phyloP scores from a whole-genome alignment of 2,329 filamentous ascomycete species.

The Cladosporium sp. region DNA sequence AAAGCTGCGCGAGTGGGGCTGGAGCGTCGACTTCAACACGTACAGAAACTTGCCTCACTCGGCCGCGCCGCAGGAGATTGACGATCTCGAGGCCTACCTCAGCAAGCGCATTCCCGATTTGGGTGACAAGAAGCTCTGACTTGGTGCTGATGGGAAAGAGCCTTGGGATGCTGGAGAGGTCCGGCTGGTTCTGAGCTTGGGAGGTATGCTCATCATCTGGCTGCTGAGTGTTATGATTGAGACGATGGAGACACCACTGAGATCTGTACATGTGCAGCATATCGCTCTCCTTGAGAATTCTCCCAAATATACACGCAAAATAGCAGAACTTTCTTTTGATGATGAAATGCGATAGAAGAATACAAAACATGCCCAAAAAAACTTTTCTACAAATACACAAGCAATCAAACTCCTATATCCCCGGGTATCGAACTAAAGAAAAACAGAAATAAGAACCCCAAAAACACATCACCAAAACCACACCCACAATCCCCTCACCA shows the following conservation, averaged over 20 bases:
- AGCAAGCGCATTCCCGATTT: slow-evolving; percentile 49
- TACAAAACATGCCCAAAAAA: too few relatives aligned
- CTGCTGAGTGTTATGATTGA: slow-evolving; percentile 22
- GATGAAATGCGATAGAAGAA: too few relatives aligned
- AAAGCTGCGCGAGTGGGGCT: slow-evolving; percentile 64
- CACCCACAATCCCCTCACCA: too few relatives aligned
- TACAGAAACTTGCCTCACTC: slow-evolving; percentile 77
- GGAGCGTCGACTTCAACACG: slow-evolving; percentile 69
- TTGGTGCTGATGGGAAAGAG: slow-evolving; percentile 20
- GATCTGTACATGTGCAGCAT: neutral
- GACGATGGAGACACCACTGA: slow-evolving; percentile 13
- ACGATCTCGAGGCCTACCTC: slow-evolving; percentile 70
- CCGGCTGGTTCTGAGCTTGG: slow-evolving; percentile 23
- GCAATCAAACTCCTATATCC: too few relatives aligned
- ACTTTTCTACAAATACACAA: too few relatives aligned
- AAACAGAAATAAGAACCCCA: neutral
- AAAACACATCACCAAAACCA: neutral
- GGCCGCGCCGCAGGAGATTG: slow-evolving; percentile 71
- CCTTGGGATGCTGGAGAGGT: slow-evolving; percentile 30
- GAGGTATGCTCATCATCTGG: slow-evolving; percentile 23
- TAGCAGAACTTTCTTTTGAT: too few relatives aligned
- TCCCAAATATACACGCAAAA: too few relatives aligned
- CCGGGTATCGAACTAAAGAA: slow-evolving; percentile 4
- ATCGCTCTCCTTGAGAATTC: too few relatives aligned
- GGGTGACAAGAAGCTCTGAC: slow-evolving; percentile 34